A percentile compares a stretch with the other conserved stretches of the same genome.
phyloP scores from a whole-genome alignment of 257 asterid species.

The Nicotiana tomentosiformis region DNA sequence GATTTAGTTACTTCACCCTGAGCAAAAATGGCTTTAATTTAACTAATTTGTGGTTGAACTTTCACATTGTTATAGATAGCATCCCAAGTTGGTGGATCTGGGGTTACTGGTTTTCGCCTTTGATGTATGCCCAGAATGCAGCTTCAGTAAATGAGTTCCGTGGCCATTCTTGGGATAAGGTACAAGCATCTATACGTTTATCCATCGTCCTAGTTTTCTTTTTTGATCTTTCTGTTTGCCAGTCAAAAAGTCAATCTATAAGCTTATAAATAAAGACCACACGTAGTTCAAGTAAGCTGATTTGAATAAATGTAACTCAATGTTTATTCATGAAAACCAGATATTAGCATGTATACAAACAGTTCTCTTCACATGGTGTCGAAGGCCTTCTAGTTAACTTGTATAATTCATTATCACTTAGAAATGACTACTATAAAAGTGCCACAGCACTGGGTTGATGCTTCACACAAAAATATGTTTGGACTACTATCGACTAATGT shows the following conservation, averaged over 20 bases:
- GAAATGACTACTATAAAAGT: background rate
- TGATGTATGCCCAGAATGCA: conserved; percentile 93
- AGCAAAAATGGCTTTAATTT: background rate
- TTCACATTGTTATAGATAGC: conserved; percentile 44
- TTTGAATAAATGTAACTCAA: background rate
- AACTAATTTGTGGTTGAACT: conserved; percentile 3
- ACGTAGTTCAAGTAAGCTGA: background rate
- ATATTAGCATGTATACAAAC: background rate
- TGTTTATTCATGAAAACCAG: background rate
- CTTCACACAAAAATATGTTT: background rate
- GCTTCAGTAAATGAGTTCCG: conserved; percentile 82
- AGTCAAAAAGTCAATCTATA: background rate
- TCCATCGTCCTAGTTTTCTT: background rate
- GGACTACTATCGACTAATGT: background rate
- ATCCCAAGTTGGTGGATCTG: conserved; percentile 92
- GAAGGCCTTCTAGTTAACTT: background rate
- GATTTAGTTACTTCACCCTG: background rate
- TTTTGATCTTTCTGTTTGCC: background rate
- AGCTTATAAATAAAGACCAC: background rate
- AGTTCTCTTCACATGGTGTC: background rate
- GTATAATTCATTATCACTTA: background rate
- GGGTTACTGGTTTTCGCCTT: conserved; percentile 95
- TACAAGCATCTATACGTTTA: background rate
- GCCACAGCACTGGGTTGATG: background rate
- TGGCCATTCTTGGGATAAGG: conserved; percentile 78